Evolutionary conservation across 176 grass and related monocot species (phyloP), one percentile per base, ranked within the genome.

Genomic region (Ensete glaucum): DNA sequence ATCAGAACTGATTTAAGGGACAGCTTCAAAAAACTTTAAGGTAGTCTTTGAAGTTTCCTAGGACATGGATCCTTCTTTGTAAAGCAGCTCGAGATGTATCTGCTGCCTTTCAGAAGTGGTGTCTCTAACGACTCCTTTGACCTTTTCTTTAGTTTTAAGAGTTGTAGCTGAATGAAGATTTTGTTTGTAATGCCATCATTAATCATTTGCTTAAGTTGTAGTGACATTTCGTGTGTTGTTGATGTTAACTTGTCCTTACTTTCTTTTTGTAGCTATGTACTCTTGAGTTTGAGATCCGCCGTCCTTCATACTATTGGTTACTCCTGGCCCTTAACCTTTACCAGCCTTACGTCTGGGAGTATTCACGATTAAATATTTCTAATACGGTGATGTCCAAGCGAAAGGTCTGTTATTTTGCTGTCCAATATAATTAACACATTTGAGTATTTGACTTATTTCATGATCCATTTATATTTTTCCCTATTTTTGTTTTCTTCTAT

Each of bases 301-400:
- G 95, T 65, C 95, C 90, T 62, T 99, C 95, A 73, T 99, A 94
- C 84, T 99, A 99, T 78, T 99, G 90, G 90, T 79, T 94, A 69
- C 78, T 99, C 75, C 88, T 86, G 76, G 95, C 95, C 20, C 77
- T 99, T 68, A 86, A 60, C 26, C 88, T 99, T 56, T 99, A 99
- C 79, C 90, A 94, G 66, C 95, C 95, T 64, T 81, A 94, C 77
- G 95, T 99, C 52, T 99, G 95, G 95, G 90, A 99, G 52, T 98
- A 98, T 87, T 94, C 95, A 15, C 89, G 95, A 75, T 73, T 99
- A 69, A 99, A 94, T 80, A 87, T 99, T 75, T 91, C 95, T 73
- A 91, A 99, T 81, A 89, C 86, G 34, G 86, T 99, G 73, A 99
- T 99, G 95, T 99, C 95, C 66, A 99, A 99, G 82, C 83, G 95